These are phyloP conservation scores for Monosporozyma aerobia DNA, from an alignment of 805 yeast genomes.

Conservation along the genomic window DNA sequence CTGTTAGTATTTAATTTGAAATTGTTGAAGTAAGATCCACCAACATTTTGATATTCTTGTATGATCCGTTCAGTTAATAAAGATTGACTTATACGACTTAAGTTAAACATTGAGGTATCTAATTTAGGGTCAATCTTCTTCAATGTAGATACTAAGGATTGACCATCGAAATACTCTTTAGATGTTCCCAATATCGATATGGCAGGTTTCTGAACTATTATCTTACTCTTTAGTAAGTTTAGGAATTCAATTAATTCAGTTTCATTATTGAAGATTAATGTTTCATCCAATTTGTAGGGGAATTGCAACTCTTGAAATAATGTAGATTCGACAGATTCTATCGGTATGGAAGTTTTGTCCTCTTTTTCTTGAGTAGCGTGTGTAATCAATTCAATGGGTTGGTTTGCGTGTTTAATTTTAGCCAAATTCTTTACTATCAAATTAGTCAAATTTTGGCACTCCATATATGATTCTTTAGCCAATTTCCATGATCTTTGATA, in stretches of 20 bases:
- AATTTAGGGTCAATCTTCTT: constrained; percentile 13
- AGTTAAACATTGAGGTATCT: constrained; percentile 23
- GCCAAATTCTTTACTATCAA: not conserved
- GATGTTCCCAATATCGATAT: constrained; percentile 20
- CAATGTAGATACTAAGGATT: constrained; percentile 18
- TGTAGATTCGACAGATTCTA: not conserved
- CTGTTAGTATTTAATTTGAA: not conserved
- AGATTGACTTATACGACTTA: constrained; percentile 30
- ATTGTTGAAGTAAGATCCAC: not conserved
- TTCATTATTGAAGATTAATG: constrained; percentile 8
- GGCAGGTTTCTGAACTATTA: constrained; percentile 20
- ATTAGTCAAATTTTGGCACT: constrained; percentile 3
- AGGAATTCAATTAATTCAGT: constrained; percentile 13
- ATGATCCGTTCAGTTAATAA: constrained; percentile 20
- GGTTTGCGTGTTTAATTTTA: not conserved
- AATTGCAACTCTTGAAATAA: not conserved
- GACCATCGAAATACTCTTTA: constrained; percentile 22
- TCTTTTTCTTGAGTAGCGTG: not conserved
- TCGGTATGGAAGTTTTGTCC: no score
- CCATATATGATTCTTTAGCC: constrained; percentile 5
- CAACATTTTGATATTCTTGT: constrained; percentile 5
- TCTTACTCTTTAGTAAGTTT: constrained; percentile 8
- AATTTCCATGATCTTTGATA: constrained; percentile 9
- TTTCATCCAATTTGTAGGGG: constrained; percentile 13
- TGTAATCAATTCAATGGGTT: not conserved